A percentile compares a stretch with the other conserved stretches of the same genome.
phyloP scores from a whole-genome alignment of 2,329 filamentous ascomycete species.

The Penicillium sp. region DNA sequence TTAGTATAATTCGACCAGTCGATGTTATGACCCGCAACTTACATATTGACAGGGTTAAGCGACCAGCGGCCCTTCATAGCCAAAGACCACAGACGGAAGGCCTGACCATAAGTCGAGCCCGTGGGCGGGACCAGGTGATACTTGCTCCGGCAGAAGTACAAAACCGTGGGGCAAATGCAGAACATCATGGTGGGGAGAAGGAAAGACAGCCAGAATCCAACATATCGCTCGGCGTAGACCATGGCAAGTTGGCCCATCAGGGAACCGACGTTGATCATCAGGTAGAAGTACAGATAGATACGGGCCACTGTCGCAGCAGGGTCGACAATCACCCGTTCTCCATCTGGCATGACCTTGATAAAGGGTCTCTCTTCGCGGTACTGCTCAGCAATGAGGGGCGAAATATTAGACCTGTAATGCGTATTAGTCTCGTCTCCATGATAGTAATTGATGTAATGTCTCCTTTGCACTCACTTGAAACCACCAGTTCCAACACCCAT shows the following conservation, averaged over 20 bases:
- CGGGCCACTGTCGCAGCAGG: slow-evolving; percentile 71
- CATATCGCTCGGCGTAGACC: slow-evolving; percentile 76
- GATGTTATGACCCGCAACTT: slow-evolving; percentile 29
- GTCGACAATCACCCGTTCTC: slow-evolving; percentile 73
- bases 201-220: slow-evolving; percentile 77
- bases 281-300: slow-evolving; percentile 74
- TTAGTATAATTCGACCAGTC: background rate
- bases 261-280: slow-evolving; percentile 72
- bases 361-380: slow-evolving; percentile 65
- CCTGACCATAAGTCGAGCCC: slow-evolving; percentile 74
- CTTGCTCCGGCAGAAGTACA: slow-evolving; percentile 64
- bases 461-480: slow-evolving; percentile 63
- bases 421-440: background rate
- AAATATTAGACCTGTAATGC: slow-evolving; percentile 65
- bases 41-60: slow-evolving; percentile 65
- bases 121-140: slow-evolving; percentile 71
- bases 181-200: slow-evolving; percentile 71
- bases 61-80: slow-evolving; percentile 70
- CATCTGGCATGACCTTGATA: slow-evolving; percentile 61
- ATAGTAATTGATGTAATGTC: background rate
- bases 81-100: slow-evolving; percentile 64
- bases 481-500: slow-evolving; percentile 78
- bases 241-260: slow-evolving; percentile 67
- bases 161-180: slow-evolving; percentile 65
- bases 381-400: slow-evolving; percentile 74